Conservation (phyloP, 441 rosid genomes). For the Pelargonium myrrhifolium region DNA sequence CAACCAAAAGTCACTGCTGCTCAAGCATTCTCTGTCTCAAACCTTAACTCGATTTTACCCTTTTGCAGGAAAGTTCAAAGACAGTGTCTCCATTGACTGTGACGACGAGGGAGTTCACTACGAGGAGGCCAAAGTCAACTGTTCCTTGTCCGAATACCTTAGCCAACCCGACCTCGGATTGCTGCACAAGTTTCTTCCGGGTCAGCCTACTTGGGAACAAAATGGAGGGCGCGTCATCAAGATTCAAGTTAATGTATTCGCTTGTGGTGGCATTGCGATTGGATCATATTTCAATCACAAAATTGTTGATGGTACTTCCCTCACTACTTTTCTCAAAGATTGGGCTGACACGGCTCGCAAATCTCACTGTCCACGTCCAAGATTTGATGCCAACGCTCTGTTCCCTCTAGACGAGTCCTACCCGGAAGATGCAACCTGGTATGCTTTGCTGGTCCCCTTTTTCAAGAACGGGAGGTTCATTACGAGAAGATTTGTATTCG, state of each 20-base stretch:
- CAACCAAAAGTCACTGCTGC: no score
- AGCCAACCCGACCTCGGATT: conserved; percentile 8
- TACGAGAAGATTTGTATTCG: conserved; percentile 5
- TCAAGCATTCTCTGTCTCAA: no score
- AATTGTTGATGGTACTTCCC: conserved; percentile 11
- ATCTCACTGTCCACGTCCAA: not conserved
- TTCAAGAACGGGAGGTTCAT: conserved; percentile 15
- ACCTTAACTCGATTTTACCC: conserved; percentile 28
- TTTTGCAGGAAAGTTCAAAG: conserved; percentile 27
- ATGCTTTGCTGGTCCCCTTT: conserved; percentile 1
- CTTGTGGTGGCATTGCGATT: conserved; percentile 17
- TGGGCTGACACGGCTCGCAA: not conserved
- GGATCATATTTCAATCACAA: conserved; percentile 13
- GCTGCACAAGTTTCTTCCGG: conserved; percentile 21
- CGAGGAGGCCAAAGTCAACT: conserved; percentile 20
- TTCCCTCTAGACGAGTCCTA: conserved; percentile 10
- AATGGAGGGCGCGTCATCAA: conserved; percentile 1
- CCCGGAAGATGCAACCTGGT: not conserved
- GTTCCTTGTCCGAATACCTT: conserved; percentile 26
- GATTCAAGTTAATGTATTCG: conserved; percentile 20
- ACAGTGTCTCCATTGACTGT: conserved; percentile 26
- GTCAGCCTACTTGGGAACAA: conserved; percentile 2
- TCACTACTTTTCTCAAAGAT: not conserved
- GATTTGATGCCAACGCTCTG: conserved; percentile 10
- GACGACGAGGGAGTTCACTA: conserved; percentile 28